These are phyloP conservation scores for Cutaneotrichosporon dermatis DNA, from an alignment of 1,284 basidiomycete genomes.

Conservation along the genomic window DNA sequence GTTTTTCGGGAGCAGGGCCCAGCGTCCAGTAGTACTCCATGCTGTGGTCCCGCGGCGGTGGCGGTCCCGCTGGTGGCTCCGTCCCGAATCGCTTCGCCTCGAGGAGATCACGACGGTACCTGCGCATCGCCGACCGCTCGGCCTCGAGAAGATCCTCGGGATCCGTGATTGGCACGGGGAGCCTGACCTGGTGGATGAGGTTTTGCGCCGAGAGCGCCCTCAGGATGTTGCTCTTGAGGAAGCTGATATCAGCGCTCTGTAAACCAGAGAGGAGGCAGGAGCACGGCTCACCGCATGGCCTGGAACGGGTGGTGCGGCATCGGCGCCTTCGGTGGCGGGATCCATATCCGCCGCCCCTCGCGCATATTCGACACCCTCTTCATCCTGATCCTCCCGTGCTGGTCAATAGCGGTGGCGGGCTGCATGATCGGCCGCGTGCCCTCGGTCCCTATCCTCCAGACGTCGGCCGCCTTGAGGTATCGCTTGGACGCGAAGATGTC, in stretches of 20 bases:
- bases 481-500: background rate
- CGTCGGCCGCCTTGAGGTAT: slow-evolving; percentile 16
- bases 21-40: slow-evolving; percentile 23
- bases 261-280: too few relatives aligned
- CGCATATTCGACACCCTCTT: slow-evolving; percentile 29
- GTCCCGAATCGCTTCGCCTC: slow-evolving; percentile 4
- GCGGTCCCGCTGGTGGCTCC: slow-evolving; percentile 12
- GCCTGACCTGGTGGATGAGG: slow-evolving; percentile 21
- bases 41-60: slow-evolving; percentile 13
- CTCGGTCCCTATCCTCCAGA: slow-evolving; percentile 24
- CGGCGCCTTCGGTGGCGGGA: slow-evolving; percentile 22
- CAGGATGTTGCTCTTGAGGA: slow-evolving; percentile 22
- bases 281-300: slow-evolving; percentile 20
- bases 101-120: slow-evolving; percentile 7
- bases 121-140: background rate
- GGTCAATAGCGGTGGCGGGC: slow-evolving; percentile 13
- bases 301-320: slow-evolving; percentile 33
- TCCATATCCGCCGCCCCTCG: slow-evolving; percentile 27
- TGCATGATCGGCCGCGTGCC: slow-evolving; percentile 16
- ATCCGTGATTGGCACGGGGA: slow-evolving; percentile 19
- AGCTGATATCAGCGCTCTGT: too few relatives aligned
- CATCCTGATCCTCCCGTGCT: slow-evolving; percentile 29
- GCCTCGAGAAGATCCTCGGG: slow-evolving; percentile 24
- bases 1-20: slow-evolving; percentile 9
- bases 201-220: slow-evolving; percentile 22